Conservation (phyloP, 257 asterid genomes). For the Nemophila menziesii region DNA sequence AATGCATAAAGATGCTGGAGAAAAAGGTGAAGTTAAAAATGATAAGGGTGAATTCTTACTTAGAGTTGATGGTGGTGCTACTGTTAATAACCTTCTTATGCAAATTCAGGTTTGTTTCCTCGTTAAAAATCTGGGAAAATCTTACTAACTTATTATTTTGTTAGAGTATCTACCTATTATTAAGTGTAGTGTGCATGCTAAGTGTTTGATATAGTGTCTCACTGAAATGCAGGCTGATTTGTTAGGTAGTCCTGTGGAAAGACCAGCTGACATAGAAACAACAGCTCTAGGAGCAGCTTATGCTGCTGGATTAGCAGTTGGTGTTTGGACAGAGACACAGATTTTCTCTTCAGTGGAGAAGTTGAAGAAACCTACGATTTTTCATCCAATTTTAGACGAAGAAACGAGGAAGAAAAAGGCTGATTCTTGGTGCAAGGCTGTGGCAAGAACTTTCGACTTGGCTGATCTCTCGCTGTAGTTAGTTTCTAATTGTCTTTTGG, state of each 20-base stretch:
- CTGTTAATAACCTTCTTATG: slow-evolving; percentile 77
- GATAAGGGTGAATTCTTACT: slow-evolving; percentile 54
- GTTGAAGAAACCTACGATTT: slow-evolving; percentile 37
- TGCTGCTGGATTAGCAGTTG: slow-evolving; percentile 91
- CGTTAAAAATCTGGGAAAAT: not conserved
- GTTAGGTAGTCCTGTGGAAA: slow-evolving; percentile 64
- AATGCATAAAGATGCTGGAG: slow-evolving; percentile 86
- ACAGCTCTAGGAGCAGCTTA: slow-evolving; percentile 97
- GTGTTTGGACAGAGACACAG: slow-evolving; percentile 61
- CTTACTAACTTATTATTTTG: not conserved
- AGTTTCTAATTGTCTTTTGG: not conserved
- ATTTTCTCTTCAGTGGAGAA: slow-evolving; percentile 52
- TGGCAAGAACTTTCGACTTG: slow-evolving; percentile 62
- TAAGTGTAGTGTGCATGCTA: too few species aligned
- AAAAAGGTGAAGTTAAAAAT: slow-evolving; percentile 39
- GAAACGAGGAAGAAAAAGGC: slow-evolving; percentile 59
- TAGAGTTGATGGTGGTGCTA: slow-evolving; percentile 95
- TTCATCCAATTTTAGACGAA: slow-evolving; percentile 38
- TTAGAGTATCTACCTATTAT: too few species aligned
- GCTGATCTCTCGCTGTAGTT: slow-evolving; percentile 62
- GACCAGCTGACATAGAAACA: slow-evolving; percentile 86
- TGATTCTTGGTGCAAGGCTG: slow-evolving; percentile 91
- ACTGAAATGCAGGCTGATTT: slow-evolving; percentile 17
- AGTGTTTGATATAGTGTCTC: too few species aligned
- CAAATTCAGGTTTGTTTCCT: slow-evolving; percentile 67